phyloP scores from a whole-genome alignment of 257 asterid species.

The Buddleja alternifolia region DNA sequence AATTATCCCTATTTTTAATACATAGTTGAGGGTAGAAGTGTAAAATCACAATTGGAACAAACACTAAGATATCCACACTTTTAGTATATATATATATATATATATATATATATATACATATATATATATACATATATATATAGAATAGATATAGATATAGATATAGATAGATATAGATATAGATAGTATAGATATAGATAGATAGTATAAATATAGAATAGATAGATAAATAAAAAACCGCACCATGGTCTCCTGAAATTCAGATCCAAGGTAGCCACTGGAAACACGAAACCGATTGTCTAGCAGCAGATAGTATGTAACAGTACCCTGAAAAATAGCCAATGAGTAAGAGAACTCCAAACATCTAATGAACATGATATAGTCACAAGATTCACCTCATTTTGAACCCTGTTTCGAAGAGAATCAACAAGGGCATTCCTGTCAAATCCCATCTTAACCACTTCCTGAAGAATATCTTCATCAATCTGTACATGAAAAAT shows the following conservation, averaged over 20 bases:
- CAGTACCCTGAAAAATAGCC: slow-evolving; percentile 77
- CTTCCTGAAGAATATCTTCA: slow-evolving; percentile 75
- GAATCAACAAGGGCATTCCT: slow-evolving; percentile 55
- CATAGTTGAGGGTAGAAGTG: too few species aligned
- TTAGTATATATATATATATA: too few species aligned
- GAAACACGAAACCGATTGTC: slow-evolving; percentile 73
- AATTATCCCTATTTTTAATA: too few species aligned
- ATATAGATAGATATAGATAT: too few species aligned
- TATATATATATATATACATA: too few species aligned
- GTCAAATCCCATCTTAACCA: slow-evolving; percentile 65
- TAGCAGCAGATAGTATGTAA: slow-evolving; percentile 86
- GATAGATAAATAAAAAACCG: slow-evolving; percentile 32
- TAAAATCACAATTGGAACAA: too few species aligned
- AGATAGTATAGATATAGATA: too few species aligned
- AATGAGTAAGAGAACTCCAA: slow-evolving; percentile 31
- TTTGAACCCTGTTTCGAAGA: slow-evolving; percentile 68
- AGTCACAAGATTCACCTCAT: slow-evolving; percentile 61
- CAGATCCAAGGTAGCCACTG: slow-evolving; percentile 64
- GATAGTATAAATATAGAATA: too few species aligned
- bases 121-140: too few species aligned
- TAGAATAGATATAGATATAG: too few species aligned
- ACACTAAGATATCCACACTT: too few species aligned
- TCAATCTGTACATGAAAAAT: slow-evolving; percentile 61
- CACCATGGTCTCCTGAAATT: slow-evolving; percentile 66
- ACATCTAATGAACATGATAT: slow-evolving; percentile 18